phyloP scores from a whole-genome alignment of 1,284 basidiomycete genomes.

The Xerocomus minutiporus region DNA sequence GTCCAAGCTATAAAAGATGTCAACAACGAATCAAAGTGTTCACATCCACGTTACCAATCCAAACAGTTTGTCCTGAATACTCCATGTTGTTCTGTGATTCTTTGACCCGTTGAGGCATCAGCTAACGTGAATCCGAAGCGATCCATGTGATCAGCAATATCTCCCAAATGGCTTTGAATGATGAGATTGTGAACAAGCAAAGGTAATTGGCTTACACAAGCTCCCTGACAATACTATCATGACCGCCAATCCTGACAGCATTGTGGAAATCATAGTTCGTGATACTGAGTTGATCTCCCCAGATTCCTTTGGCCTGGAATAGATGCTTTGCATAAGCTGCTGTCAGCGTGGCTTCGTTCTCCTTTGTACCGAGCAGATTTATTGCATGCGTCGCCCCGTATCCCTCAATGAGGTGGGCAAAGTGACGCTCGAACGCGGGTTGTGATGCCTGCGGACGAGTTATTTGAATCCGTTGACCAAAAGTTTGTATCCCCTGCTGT shows the following conservation, averaged over 20 bases:
- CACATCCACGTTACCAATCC: conserved; percentile 66
- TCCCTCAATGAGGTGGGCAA: conserved; percentile 78
- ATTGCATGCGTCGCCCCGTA: conserved; percentile 81
- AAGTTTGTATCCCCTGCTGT: conserved; percentile 88
- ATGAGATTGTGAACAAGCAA: conserved; percentile 10
- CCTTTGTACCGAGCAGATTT: conserved; percentile 85
- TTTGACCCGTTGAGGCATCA: conserved; percentile 59
- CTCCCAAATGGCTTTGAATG: conserved; percentile 50
- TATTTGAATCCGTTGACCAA: conserved; percentile 88
- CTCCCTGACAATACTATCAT: conserved; percentile 81
- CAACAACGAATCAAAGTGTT: neutral
- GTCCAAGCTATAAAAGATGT: conserved; percentile 62
- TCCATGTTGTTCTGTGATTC: conserved; percentile 82
- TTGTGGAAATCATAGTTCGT: conserved; percentile 96
- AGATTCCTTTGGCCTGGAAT: conserved; percentile 51
- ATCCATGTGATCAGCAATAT: conserved; percentile 65
- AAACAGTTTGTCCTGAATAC: conserved; percentile 94
- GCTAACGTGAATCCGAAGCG: conserved; percentile 83
- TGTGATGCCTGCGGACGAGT: conserved; percentile 94
- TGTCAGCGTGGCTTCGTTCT: conserved; percentile 86
- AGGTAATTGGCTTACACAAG: conserved; percentile 47
- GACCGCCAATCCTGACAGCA: conserved; percentile 76
- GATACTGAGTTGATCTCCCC: conserved; percentile 61
- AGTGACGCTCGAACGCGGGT: conserved; percentile 94
- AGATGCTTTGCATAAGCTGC: conserved; percentile 79